These are phyloP conservation scores for Gossypium davidsonii DNA, from an alignment of 441 rosid species.

Conservation along the genomic window DNA sequence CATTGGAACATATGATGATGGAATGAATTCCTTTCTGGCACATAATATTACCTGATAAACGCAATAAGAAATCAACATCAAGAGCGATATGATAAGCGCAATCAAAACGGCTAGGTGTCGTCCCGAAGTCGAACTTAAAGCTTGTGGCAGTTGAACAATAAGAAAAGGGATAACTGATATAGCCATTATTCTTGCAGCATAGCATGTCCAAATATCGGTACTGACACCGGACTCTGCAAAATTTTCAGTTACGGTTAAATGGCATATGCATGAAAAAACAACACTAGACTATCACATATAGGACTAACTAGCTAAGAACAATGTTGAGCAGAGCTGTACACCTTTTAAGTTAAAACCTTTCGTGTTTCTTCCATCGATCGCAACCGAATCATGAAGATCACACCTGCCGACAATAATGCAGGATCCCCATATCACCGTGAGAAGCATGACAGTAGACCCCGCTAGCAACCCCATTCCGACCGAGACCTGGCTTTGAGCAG, in stretches of 20 bases:
- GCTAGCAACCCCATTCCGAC: constrained; percentile 98
- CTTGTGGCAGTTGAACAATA: constrained; percentile 75
- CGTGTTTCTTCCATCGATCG: constrained; percentile 44
- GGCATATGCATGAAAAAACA: background rate
- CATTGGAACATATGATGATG: background rate
- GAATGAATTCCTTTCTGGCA: background rate
- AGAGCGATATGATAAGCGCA: constrained; percentile 49
- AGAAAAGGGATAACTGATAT: constrained; percentile 79
- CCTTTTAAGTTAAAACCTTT: constrained; percentile 58
- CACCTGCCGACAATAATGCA: constrained; percentile 81
- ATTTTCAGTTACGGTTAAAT: background rate
- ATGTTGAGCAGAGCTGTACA: constrained; percentile 8
- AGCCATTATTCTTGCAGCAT: constrained; percentile 82
- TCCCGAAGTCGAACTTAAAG: constrained; percentile 64
- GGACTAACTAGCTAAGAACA: background rate
- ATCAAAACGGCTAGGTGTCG: constrained; percentile 66
- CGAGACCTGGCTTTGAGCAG: constrained; percentile 86
- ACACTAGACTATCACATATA: background rate
- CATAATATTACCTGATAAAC: constrained; percentile 61
- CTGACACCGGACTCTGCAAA: constrained; percentile 76
- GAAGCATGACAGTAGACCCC: constrained; percentile 93
- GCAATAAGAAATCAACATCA: constrained; percentile 76
- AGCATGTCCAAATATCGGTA: constrained; percentile 84
- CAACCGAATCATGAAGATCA: constrained; percentile 48
- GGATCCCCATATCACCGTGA: constrained; percentile 84